Evolutionary conservation across 1,139 yeast genomes (phyloP).

Genomic region (Nakaseomyces kungkrabaensis): DNA sequence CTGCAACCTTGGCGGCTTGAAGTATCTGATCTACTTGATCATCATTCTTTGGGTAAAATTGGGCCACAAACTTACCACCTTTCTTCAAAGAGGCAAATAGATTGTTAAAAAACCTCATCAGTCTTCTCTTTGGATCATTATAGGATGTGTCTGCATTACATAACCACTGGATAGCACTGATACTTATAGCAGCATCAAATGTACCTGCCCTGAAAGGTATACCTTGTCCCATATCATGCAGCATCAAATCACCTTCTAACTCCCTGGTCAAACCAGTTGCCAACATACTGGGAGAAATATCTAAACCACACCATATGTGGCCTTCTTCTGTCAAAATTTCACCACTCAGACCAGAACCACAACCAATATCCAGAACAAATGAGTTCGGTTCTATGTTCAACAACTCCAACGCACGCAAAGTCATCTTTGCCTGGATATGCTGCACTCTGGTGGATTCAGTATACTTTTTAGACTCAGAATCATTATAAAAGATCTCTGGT

Average conservation of each 20-base stretch:
- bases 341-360: constrained; percentile 95
- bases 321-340: constrained; percentile 92
- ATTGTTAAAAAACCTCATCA: constrained; percentile 75
- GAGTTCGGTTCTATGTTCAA: constrained; percentile 63
- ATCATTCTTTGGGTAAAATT: constrained; percentile 90
- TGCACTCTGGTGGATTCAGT: constrained; percentile 93
- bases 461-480: constrained; percentile 77
- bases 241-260: constrained; percentile 83
- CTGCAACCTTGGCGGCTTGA: constrained; percentile 83
- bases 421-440: constrained; percentile 96
- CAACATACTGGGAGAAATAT: constrained; percentile 90
- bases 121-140: constrained; percentile 79
- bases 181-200: constrained; percentile 93
- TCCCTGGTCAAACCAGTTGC: constrained; percentile 90
- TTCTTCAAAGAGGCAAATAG: constrained; percentile 76
- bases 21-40: constrained; percentile 69
- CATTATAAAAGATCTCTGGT: constrained; percentile 92
- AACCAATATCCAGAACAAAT: constrained; percentile 81
- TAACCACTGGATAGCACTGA: constrained; percentile 95
- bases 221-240: constrained; percentile 90
- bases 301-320: constrained; percentile 94
- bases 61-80: constrained; percentile 97
- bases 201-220: constrained; percentile 94
- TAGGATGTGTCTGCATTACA: constrained; percentile 86
- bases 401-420: constrained; percentile 82